phyloP scores from a whole-genome alignment of 495 filamentous ascomycete species.

The Saxophila tyrrhenica region DNA sequence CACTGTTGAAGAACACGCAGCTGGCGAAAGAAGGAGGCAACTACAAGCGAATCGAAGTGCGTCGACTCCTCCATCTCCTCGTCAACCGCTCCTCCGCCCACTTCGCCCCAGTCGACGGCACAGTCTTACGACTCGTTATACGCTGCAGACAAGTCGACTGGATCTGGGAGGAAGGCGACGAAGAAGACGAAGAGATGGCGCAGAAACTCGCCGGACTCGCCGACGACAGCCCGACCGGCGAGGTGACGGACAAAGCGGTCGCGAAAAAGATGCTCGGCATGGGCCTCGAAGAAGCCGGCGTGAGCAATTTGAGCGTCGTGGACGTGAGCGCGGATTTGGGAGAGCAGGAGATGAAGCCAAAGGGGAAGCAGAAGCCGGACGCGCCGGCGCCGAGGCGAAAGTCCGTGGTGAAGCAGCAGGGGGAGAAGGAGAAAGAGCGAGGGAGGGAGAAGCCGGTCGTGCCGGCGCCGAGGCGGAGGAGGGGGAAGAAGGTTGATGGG shows the following conservation, averaged over 20 bases:
- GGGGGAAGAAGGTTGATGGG: not conserved
- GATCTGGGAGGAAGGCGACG: conserved; percentile 45
- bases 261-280: conserved; percentile 34
- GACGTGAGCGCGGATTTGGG: conserved; percentile 19
- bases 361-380: conserved; percentile 17
- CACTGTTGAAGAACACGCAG: conserved; percentile 82
- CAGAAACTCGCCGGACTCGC: conserved; percentile 7
- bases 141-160: conserved; percentile 77
- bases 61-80: conserved; percentile 60
- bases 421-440: not conserved
- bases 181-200: conserved; percentile 32
- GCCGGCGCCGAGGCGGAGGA: not conserved
- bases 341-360: conserved; percentile 17
- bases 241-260: conserved; percentile 7
- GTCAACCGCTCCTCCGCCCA: conserved; percentile 39
- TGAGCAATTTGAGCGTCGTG: conserved; percentile 20
- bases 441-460: not conserved
- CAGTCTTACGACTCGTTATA: conserved; percentile 70
- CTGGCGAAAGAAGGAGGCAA: conserved; percentile 62
- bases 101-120: conserved; percentile 84
- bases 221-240: too few relatives aligned
- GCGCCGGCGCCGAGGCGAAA: conserved; percentile 17
- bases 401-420: too few relatives aligned
- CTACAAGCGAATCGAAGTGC: conserved; percentile 85
- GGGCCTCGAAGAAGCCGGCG: conserved; percentile 32